Percentiles rank a stretch among this genome's conserved stretches.
These are phyloP conservation scores for Metschnikowia koreensis DNA, from an alignment of 805 yeast species.

Conservation along the genomic window DNA sequence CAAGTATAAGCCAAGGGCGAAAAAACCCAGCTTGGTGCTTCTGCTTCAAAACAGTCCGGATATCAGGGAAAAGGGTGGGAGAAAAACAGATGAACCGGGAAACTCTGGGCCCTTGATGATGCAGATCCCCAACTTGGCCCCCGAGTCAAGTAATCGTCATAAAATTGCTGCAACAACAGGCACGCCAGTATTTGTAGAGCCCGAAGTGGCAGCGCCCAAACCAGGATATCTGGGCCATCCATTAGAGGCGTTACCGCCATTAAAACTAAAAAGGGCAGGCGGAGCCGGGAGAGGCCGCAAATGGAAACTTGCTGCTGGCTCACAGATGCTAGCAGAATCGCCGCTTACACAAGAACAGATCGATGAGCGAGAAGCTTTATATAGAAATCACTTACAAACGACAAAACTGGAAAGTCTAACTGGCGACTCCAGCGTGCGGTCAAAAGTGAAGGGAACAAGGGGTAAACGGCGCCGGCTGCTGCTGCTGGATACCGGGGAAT, in stretches of 20 bases:
- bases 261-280: slow-evolving; percentile 51
- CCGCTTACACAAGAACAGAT: slow-evolving; percentile 18
- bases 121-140: slow-evolving; percentile 4
- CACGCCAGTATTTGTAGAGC: slow-evolving; percentile 50
- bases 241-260: slow-evolving; percentile 64
- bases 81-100: not conserved
- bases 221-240: slow-evolving; percentile 73
- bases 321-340: not conserved
- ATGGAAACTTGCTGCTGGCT: slow-evolving; percentile 17
- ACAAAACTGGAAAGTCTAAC: slow-evolving; percentile 16
- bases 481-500: slow-evolving; percentile 4
- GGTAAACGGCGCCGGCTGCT: slow-evolving; percentile 4
- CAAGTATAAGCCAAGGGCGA: not conserved
- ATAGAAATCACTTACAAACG: slow-evolving; percentile 16
- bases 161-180: not conserved
- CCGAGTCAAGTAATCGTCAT: not conserved
- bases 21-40: slow-evolving; percentile 5
- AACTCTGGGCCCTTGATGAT: not conserved
- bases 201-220: slow-evolving; percentile 50
- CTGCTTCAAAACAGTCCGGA: slow-evolving; percentile 13
- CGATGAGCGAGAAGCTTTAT: slow-evolving; percentile 12
- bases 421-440: slow-evolving; percentile 16
- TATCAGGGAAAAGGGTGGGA: not conserved
- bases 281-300: slow-evolving; percentile 48
- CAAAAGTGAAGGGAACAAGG: slow-evolving; percentile 12